phyloP scores from a whole-genome alignment of 306 rosid genomes.

The Potentilla sterilis region DNA sequence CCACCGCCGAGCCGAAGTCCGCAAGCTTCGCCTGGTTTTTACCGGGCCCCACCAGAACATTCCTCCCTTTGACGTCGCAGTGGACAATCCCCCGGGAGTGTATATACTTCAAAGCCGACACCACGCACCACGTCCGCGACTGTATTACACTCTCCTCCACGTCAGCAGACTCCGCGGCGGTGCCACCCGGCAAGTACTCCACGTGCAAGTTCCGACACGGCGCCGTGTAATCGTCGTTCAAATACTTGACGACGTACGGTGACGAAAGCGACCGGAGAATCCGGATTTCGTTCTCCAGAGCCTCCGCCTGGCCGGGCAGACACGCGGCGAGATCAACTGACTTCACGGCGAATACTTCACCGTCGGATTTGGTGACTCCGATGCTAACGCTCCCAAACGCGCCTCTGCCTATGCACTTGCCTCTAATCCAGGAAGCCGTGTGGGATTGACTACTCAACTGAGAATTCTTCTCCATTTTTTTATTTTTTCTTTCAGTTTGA shows the following conservation, averaged over 20 bases:
- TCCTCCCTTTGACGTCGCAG: conserved; percentile 82
- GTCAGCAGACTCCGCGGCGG: conserved; percentile 43
- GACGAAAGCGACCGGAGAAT: conserved; percentile 48
- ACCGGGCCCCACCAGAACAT: conserved; percentile 47
- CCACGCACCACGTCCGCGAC: conserved; percentile 60
- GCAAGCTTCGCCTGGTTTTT: conserved; percentile 51
- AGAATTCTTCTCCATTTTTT: background rate
- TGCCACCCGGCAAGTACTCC: conserved; percentile 87
- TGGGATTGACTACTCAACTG: conserved; percentile 8
- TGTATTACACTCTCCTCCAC: conserved; percentile 53
- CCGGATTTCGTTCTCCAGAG: conserved; percentile 73
- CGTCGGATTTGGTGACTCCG: conserved; percentile 46
- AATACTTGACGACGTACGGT: conserved; percentile 55
- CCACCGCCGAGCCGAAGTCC: conserved; percentile 74
- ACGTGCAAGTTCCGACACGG: conserved; percentile 63
- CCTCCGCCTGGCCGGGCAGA: conserved; percentile 35
- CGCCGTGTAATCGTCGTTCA: conserved; percentile 58
- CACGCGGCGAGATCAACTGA: conserved; percentile 51
- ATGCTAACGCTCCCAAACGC: conserved; percentile 64
- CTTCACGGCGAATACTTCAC: conserved; percentile 67
- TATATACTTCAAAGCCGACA: conserved; percentile 50
- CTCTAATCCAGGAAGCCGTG: conserved; percentile 71
- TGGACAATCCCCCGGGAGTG: conserved; percentile 69
- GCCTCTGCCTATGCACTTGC: conserved; percentile 66
- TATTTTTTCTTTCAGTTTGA: background rate